phyloP scores from a whole-genome alignment of 192 early-diverging fungal species.

The Radiomyces spectabilis region DNA sequence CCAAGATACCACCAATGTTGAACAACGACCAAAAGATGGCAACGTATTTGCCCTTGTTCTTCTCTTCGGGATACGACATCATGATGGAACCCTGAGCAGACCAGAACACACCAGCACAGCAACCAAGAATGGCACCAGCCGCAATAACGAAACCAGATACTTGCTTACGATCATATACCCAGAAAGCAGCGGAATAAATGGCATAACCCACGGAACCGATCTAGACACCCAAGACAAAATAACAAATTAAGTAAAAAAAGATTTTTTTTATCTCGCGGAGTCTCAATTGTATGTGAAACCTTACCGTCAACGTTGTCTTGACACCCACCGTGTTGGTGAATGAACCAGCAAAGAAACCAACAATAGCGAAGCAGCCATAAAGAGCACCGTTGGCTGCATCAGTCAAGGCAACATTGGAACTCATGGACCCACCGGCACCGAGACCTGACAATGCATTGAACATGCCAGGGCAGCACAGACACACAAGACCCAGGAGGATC shows the following conservation, averaged over 20 bases:
- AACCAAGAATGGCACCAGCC: conserved; percentile 72
- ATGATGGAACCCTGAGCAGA: conserved; percentile 78
- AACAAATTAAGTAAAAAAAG: not conserved
- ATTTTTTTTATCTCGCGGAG: not conserved
- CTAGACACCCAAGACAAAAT: conserved; percentile 10
- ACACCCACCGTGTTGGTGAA: conserved; percentile 22
- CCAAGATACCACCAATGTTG: conserved; percentile 75
- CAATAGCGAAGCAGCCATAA: conserved; percentile 23
- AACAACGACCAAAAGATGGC: conserved; percentile 84
- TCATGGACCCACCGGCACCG: conserved; percentile 28
- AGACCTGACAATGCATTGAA: conserved; percentile 53
- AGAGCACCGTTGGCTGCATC: conserved; percentile 20
- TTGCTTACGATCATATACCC: conserved; percentile 45
- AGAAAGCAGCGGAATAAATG: conserved; percentile 62
- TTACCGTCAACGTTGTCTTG: conserved; percentile 11
- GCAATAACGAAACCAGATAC: conserved; percentile 56
- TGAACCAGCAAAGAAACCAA: conserved; percentile 29
- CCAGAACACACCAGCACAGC: conserved; percentile 68
- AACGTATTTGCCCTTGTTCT: conserved; percentile 74
- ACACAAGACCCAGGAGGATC: conserved; percentile 63
- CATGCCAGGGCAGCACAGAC: conserved; percentile 75
- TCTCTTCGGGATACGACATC: conserved; percentile 77
- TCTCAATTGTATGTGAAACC: not conserved
- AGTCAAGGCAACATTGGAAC: conserved; percentile 16
- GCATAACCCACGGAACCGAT: conserved; percentile 55